Evolutionary conservation across 768 basidiomycete species (phyloP), one percentile per base, ranked within the genome.

Genomic region (Tricholoma furcatifolium): DNA sequence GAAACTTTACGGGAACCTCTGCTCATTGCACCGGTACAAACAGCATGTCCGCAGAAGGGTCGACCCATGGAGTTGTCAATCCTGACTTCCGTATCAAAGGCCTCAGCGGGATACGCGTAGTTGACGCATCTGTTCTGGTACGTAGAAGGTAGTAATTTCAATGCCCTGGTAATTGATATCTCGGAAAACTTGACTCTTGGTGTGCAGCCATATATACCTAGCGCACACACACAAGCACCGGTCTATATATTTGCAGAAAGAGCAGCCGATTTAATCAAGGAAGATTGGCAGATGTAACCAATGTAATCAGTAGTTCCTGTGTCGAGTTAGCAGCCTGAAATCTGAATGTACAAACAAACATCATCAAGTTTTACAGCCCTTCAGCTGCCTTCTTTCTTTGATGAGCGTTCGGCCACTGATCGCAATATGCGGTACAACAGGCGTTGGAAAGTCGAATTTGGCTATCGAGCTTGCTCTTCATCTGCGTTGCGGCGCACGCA

Each of bases 391-490:
- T 8, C 30, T 17, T 15, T 9, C 20, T 10, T 30, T 24, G 51
- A 54, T 77, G 73, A 65, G 78, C 53, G 62, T 80, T 38, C 76
- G 74, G 27, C 89, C 91, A 18, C 71, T 97, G 60, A 83, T 98
- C 48, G 80, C 87, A 15, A 84, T 98, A 47, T 91, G 92, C 54
- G 96, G 96, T 31, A 94, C 96, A 0, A 99, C 96, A 21, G 90
- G 96, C 20, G 93, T 95, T 14, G 97, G 97, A 46, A 99, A 98
- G 71, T 95, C 94, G 11, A 89, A 90, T 51, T 78, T 98, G 7
- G 91, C 91, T 4, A 82, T 99, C 18, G 86, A 97, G 53, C 80
- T 99, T 14, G 95, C 95, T 21, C 76, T 84, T 31, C 76, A 74
- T 53, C 67, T 87, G 20, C 65, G 76, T 10, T 67, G 74, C 40